Evolutionary conservation across 495 filamentous ascomycete species (phyloP).

Genomic region (Chaetomium cochliodes): DNA sequence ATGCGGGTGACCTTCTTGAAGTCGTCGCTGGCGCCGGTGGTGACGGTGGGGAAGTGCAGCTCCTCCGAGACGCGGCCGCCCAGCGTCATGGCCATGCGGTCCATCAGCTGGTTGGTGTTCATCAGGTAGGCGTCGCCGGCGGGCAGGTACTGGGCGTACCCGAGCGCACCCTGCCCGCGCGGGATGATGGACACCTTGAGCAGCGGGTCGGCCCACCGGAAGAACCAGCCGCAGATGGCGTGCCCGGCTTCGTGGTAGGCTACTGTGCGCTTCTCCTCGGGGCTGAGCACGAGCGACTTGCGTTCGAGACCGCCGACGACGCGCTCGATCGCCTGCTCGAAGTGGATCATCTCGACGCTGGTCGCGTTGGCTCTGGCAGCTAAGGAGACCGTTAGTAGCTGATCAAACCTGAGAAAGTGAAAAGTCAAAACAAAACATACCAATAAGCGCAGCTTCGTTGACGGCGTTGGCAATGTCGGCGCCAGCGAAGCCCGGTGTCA

Average conservation of each 20-base stretch:
- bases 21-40: constrained; percentile 89
- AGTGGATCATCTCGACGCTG: constrained; percentile 79
- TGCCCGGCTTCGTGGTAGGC: constrained; percentile 98
- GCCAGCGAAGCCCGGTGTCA: constrained; percentile 94
- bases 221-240: constrained; percentile 98
- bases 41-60: constrained; percentile 93
- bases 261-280: constrained; percentile 89
- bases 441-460: constrained; percentile 95
- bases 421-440: constrained; percentile 53
- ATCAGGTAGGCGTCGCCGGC: constrained; percentile 86
- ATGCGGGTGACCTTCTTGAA: constrained; percentile 98
- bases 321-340: constrained; percentile 96
- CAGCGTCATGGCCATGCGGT: constrained; percentile 99
- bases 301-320: constrained; percentile 95
- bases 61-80: constrained; percentile 93
- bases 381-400: constrained; percentile 36
- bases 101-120: constrained; percentile 94
- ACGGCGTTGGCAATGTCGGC: constrained; percentile 98
- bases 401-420: constrained; percentile 28
- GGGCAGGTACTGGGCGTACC: constrained; percentile 97
- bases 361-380: constrained; percentile 79
- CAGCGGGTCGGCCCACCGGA: constrained; percentile 91
- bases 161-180: constrained; percentile 86
- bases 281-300: constrained; percentile 88
- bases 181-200: constrained; percentile 99